Evolutionary conservation across 78 protist species (phyloP), one percentile per base, ranked within the genome.

Genomic region (Monocercomonoides exilis): DNA sequence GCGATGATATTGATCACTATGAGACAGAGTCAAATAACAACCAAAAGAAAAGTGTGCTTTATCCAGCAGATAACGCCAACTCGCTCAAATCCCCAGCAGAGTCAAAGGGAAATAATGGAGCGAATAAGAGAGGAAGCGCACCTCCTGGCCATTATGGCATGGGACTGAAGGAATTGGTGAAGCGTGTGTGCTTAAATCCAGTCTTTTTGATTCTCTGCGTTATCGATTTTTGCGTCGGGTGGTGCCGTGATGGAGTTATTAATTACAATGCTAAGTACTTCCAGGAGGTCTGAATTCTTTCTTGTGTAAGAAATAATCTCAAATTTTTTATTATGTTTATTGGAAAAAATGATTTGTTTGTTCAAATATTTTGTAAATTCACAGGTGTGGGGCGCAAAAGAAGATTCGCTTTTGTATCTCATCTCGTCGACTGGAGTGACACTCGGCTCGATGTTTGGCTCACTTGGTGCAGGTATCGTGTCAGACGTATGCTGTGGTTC

Each of bases 371-470:
- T n/a, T n/a, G n/a, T n/a, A n/a, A n/a, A n/a, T n/a, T n/a, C n/a
- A n/a, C n/a, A n/a, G n/a, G 11, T n/a, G 6, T 3, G 0, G 45
- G 6, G 1, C 11, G 2, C 45, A 33, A 41, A 4, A 33, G 21
- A 79, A 21, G 82, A 79, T 11, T 44, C 44, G 42, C 43, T 43
- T 1, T 1, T 2, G 29, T 45, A 44, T 77, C n/a, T 29, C 1
- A 0, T 88, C 1, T 46, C 90, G 29, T 44, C 70, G 5, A 44
- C 44, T 34, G 41, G 3, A 0, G 81, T 88, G 70, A 88, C 90
- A 2, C 0, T 88, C 41, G 90, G 90, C 2, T 36, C 46, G 29
- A 88, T 88, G 90, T 88, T 88, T 36, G 90, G 90, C 33, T 88
- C 90, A 2, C 77, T 88, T 1, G n/a, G 70, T 2, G 38, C 87